A percentile compares a stretch with the other conserved stretches of the same genome.
Evolutionary conservation across 192 early-diverging fungal genomes (phyloP).

Genomic region (Coemansia sp.): DNA sequence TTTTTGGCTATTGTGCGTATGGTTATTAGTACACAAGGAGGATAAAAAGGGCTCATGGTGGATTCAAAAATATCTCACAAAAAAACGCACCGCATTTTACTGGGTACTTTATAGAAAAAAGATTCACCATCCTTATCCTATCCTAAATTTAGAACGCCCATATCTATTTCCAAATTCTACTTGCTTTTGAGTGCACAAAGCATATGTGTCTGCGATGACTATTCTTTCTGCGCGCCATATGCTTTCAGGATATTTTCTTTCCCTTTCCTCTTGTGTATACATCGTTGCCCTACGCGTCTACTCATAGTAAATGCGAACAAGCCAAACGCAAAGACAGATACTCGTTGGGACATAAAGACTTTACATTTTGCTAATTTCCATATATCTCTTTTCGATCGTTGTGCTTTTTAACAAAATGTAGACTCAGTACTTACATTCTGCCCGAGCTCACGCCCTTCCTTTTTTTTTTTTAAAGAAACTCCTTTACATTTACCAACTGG

Average conservation of each 20-base stretch:
- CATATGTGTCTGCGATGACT: neutral
- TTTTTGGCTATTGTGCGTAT: neutral
- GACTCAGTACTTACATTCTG: constrained; percentile 6
- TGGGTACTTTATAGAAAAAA: neutral
- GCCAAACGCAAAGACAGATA: neutral
- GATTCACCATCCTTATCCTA: neutral
- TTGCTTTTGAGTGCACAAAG: constrained; percentile 6
- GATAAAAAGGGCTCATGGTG: neutral
- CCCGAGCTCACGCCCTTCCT: neutral
- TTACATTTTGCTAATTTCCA: constrained; percentile 3
- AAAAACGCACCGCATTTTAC: neutral
- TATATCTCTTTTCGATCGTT: neutral
- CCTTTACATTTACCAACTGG: constrained; percentile 3
- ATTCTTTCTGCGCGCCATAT: neutral
- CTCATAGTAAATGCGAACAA: neutral
- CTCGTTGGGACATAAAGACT: neutral
- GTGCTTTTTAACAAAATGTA: constrained; percentile 6
- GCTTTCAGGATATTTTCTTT: constrained; percentile 3
- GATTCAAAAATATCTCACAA: neutral
- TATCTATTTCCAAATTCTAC: constrained; percentile 7
- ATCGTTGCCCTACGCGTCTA: neutral
- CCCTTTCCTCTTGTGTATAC: neutral
- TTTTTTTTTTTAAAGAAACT: neutral
- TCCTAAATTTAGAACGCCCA: constrained; percentile 2
- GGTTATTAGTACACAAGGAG: neutral